These are phyloP conservation scores for Rhizophagus prolifer DNA, from an alignment of 192 early-diverging fungal species.

Conservation along the genomic window DNA sequence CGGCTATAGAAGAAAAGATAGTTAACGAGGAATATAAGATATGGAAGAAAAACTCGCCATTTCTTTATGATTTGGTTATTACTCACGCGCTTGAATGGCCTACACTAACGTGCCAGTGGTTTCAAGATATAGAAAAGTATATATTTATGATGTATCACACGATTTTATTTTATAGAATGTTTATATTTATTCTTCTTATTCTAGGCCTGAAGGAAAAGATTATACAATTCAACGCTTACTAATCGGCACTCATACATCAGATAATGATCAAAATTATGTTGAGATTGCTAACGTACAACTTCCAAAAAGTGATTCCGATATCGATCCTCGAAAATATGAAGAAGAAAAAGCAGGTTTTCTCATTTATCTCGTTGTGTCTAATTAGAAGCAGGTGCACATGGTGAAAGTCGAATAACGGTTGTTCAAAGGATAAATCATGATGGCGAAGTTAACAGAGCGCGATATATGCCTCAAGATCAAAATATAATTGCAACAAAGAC, in stretches of 20 bases:
- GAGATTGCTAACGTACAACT: conserved; percentile 92
- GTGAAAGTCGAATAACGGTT: conserved; percentile 72
- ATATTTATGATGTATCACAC: background rate
- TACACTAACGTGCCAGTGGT: conserved; percentile 95
- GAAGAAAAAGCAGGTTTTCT: conserved; percentile 68
- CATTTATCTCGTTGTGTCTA: background rate
- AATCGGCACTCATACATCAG: conserved; percentile 95
- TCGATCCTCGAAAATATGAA: conserved; percentile 64
- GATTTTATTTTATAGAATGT: background rate
- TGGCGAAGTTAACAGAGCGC: conserved; percentile 96
- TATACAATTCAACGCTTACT: conserved; percentile 88
- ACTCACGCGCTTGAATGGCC: conserved; percentile 99
- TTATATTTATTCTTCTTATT: conserved; percentile 3
- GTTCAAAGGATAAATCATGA: conserved; percentile 96
- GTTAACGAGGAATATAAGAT: conserved; percentile 98
- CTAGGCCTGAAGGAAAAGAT: conserved; percentile 85
- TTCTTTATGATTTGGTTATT: conserved; percentile 96
- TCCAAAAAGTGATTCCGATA: conserved; percentile 62
- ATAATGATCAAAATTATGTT: conserved; percentile 95
- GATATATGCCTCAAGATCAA: conserved; percentile 95
- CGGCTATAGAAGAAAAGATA: conserved; percentile 69
- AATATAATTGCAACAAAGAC: conserved; percentile 97
- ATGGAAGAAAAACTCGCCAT: conserved; percentile 99
- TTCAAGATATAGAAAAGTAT: conserved; percentile 88
- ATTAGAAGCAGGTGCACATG: conserved; percentile 77